These are phyloP conservation scores for Cryptococcus depauperatus DNA, from an alignment of 1,284 basidiomycete species.

Conservation along the genomic window DNA sequence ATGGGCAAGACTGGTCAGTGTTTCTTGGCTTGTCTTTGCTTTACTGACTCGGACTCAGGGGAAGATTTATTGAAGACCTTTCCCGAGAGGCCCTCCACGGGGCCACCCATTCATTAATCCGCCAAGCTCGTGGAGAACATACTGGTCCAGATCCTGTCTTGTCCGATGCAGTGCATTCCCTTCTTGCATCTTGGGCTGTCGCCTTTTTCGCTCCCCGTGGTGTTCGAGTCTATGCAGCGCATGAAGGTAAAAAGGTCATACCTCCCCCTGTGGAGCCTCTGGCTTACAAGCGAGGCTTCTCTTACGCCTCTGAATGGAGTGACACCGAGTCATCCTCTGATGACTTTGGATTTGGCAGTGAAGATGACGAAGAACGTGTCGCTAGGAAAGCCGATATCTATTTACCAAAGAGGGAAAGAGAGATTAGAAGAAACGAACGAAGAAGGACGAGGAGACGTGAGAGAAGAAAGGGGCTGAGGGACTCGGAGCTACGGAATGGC, in stretches of 20 bases:
- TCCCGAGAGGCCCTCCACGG: conserved; percentile 21
- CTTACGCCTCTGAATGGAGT: conserved; percentile 27
- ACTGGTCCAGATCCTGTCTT: conserved; percentile 24
- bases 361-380: conserved; percentile 18
- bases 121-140: conserved; percentile 1
- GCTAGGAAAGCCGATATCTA: conserved; percentile 25
- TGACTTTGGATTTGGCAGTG: conserved; percentile 11
- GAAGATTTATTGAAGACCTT: conserved; percentile 30
- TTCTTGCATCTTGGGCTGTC: conserved; percentile 28
- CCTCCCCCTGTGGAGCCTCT: conserved; percentile 25
- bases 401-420: conserved; percentile 26
- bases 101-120: conserved; percentile 12
- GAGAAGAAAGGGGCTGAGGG: conserved; percentile 14
- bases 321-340: conserved; percentile 11
- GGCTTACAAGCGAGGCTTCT: conserved; percentile 16
- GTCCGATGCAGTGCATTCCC: conserved; percentile 25
- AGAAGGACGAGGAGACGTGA: conserved; percentile 20
- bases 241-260: conserved; percentile 22
- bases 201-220: conserved; percentile 34
- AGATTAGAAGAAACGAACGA: conserved; percentile 21
- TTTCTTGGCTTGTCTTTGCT: neutral
- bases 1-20: conserved; percentile 32
- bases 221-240: conserved; percentile 29
- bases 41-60: conserved; percentile 13
- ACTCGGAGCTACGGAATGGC: conserved; percentile 7